Percentiles rank a stretch among this genome's conserved stretches.
phyloP scores from a whole-genome alignment of 768 basidiomycete genomes.

The Suillus tomentosus region DNA sequence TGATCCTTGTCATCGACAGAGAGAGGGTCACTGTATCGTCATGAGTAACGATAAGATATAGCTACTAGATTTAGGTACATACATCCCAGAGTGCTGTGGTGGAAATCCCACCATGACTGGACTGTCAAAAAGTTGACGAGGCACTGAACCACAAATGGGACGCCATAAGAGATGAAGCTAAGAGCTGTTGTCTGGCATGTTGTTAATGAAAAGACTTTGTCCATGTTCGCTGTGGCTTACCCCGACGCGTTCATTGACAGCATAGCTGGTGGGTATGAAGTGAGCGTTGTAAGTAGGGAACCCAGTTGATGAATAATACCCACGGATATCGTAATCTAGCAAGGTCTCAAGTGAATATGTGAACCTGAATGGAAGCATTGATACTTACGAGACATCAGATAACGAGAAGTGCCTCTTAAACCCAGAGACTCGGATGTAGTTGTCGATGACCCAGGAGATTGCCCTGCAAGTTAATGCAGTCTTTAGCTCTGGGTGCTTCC shows the following conservation, averaged over 20 bases:
- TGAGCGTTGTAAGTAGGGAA: neutral
- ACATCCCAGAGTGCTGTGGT: slow-evolving; percentile 54
- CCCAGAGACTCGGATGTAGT: slow-evolving; percentile 46
- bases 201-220: slow-evolving; percentile 4
- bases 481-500: neutral
- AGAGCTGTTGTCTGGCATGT: slow-evolving; percentile 38
- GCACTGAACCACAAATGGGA: slow-evolving; percentile 70
- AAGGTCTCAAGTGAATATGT: slow-evolving; percentile 16
- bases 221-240: slow-evolving; percentile 36
- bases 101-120: slow-evolving; percentile 86
- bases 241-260: slow-evolving; percentile 66
- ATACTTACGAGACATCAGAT: slow-evolving; percentile 67
- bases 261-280: slow-evolving; percentile 43
- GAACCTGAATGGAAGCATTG: neutral
- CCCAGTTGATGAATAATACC: slow-evolving; percentile 16
- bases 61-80: slow-evolving; percentile 1
- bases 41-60: neutral
- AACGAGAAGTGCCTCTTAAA: slow-evolving; percentile 81
- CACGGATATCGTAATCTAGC: slow-evolving; percentile 40
- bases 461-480: slow-evolving; percentile 41
- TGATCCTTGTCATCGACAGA: slow-evolving; percentile 69
- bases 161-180: slow-evolving; percentile 44
- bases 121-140: slow-evolving; percentile 70
- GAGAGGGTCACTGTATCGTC: slow-evolving; percentile 59
- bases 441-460: slow-evolving; percentile 57